Conservation (phyloP, 2,329 filamentous ascomycete species). For the Pseudofabraea citricarpa region DNA sequence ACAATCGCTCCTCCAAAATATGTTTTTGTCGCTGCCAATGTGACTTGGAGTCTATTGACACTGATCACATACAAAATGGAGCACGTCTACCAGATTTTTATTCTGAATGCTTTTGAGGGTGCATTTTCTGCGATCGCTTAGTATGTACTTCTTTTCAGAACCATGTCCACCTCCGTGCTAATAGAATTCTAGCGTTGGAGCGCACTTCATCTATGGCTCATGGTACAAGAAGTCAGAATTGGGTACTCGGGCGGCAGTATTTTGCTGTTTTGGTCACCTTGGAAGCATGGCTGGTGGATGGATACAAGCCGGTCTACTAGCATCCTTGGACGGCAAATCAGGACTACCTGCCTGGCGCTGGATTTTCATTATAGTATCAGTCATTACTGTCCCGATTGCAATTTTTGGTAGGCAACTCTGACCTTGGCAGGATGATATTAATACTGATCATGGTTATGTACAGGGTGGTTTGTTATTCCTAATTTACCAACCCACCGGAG, state of each 20-base stretch:
- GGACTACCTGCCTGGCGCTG: slow-evolving; percentile 36
- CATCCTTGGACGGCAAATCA: slow-evolving; percentile 29
- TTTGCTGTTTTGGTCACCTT: slow-evolving; percentile 37
- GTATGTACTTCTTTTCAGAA: too few relatives aligned
- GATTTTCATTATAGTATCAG: slow-evolving; percentile 38
- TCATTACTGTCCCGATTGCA: slow-evolving; percentile 36
- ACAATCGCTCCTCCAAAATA: slow-evolving; percentile 34
- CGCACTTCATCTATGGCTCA: slow-evolving; percentile 38
- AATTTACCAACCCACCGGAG: slow-evolving; percentile 35
- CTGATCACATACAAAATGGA: slow-evolving; percentile 37
- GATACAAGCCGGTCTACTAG: slow-evolving; percentile 37
- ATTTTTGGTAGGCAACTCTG: slow-evolving; percentile 29
- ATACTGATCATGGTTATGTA: background rate
- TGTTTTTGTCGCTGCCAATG: slow-evolving; percentile 37
- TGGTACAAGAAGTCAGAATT: slow-evolving; percentile 40
- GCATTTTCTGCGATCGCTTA: slow-evolving; percentile 39
- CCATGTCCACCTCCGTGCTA: too few relatives aligned
- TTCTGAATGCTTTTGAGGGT: slow-evolving; percentile 39
- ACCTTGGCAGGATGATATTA: too few relatives aligned
- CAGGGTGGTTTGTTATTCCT: slow-evolving; percentile 40
- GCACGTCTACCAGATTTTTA: slow-evolving; percentile 37
- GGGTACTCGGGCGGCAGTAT: slow-evolving; percentile 34
- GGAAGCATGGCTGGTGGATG: slow-evolving; percentile 40
- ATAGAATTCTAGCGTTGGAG: too few relatives aligned
- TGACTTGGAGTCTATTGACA: slow-evolving; percentile 38